Conservation (phyloP, 495 filamentous ascomycete species). For the Trichoderma parareesei region DNA sequence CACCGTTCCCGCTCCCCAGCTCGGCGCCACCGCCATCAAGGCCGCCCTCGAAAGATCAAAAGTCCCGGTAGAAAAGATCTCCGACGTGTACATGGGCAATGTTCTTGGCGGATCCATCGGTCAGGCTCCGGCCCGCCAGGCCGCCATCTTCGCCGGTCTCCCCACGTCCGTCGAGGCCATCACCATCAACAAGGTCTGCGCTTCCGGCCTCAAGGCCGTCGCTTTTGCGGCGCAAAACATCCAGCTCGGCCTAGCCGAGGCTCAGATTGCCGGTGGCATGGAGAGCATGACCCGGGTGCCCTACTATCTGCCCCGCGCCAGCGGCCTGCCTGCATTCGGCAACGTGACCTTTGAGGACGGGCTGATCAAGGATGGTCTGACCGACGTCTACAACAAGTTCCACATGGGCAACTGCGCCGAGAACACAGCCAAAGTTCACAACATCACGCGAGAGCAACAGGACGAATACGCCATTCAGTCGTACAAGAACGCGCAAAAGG, state of each 20-base stretch:
- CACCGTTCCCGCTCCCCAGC: slow-evolving; percentile 71
- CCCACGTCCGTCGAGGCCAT: slow-evolving; percentile 68
- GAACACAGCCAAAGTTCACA: slow-evolving; percentile 80
- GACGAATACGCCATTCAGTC: slow-evolving; percentile 84
- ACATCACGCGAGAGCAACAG: slow-evolving; percentile 73
- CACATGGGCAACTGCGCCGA: slow-evolving; percentile 99
- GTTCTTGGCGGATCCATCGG: slow-evolving; percentile 80
- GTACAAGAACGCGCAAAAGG: slow-evolving; percentile 79
- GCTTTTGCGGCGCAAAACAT: slow-evolving; percentile 87
- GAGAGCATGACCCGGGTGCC: slow-evolving; percentile 95
- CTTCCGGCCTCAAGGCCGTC: slow-evolving; percentile 89
- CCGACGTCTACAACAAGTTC: slow-evolving; percentile 93
- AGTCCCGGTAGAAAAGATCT: slow-evolving; percentile 67
- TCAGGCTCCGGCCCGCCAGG: slow-evolving; percentile 88
- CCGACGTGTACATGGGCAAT: slow-evolving; percentile 94
- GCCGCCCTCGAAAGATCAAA: slow-evolving; percentile 76
- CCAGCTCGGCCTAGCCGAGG: slow-evolving; percentile 77
- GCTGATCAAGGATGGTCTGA: slow-evolving; percentile 88
- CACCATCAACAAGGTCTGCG: slow-evolving; percentile 96
- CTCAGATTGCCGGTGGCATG: slow-evolving; percentile 89
- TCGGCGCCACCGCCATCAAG: slow-evolving; percentile 83
- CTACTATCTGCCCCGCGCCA: slow-evolving; percentile 76
- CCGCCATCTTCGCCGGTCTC: slow-evolving; percentile 79
- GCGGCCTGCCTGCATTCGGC: slow-evolving; percentile 71
- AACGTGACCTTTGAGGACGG: slow-evolving; percentile 83